Percentiles rank a stretch among this genome's conserved stretches.
phyloP scores from a whole-genome alignment of 345 rosid species.

The Gynandropsis gynandra region DNA sequence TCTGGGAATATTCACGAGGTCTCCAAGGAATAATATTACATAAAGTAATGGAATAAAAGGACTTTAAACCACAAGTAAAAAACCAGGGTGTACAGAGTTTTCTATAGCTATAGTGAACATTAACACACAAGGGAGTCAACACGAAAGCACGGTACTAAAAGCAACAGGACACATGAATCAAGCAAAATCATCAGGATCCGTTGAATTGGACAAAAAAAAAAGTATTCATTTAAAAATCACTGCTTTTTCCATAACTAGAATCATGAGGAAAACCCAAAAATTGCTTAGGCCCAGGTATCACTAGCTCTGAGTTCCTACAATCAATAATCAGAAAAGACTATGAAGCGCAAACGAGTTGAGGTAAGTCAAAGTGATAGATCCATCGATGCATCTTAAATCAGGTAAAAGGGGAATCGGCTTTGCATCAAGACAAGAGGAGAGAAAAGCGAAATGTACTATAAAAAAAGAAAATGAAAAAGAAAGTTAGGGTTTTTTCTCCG shows the following conservation, averaged over 20 bases:
- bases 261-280: neutral
- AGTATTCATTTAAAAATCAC: no score
- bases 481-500: neutral
- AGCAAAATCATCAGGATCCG: no score
- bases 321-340: no score
- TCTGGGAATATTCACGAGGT: constrained; percentile 6
- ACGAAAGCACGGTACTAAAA: constrained; percentile 1
- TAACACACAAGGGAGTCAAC: neutral
- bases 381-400: neutral
- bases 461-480: neutral
- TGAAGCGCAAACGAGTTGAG: neutral
- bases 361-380: neutral
- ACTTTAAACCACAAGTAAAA: neutral
- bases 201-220: no score
- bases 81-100: no score
- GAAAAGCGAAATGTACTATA: neutral
- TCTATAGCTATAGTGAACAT: neutral
- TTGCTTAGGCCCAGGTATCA: neutral
- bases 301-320: no score
- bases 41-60: neutral
- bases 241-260: neutral
- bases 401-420: constrained; percentile 3
- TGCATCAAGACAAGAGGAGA: neutral
- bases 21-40: constrained; percentile 1
- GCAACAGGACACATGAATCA: no score